Evolutionary conservation across 1,284 basidiomycete species (phyloP).

Genomic region (Flammula alnicola): DNA sequence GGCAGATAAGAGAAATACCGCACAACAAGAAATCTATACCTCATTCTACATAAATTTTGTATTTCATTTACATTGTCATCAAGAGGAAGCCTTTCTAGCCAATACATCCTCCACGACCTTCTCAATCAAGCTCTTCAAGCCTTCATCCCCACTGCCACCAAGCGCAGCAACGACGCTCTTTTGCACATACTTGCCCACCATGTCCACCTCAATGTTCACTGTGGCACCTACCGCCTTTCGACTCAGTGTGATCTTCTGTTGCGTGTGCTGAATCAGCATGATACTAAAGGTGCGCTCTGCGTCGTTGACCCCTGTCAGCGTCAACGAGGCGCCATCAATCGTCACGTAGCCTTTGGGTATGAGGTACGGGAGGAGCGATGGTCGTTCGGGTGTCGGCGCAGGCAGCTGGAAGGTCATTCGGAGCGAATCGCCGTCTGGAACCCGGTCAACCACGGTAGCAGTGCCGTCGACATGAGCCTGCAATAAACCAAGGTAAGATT

Average conservation of each 20-base stretch:
- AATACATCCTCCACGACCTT: constrained; percentile 73
- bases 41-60: constrained; percentile 1
- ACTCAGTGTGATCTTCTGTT: constrained; percentile 85
- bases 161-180: constrained; percentile 82
- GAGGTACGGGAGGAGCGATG: constrained; percentile 79
- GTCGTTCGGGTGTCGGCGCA: constrained; percentile 60
- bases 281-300: constrained; percentile 76
- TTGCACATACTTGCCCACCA: constrained; percentile 87
- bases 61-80: constrained; percentile 9
- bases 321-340: constrained; percentile 94
- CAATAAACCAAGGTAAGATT: constrained; percentile 6
- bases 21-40: too few relatives aligned
- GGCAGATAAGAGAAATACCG: not conserved
- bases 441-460: constrained; percentile 71
- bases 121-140: constrained; percentile 67
- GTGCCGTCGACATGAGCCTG: constrained; percentile 95
- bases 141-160: constrained; percentile 57
- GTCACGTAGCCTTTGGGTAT: constrained; percentile 98
- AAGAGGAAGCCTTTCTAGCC: constrained; percentile 47
- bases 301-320: constrained; percentile 86
- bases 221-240: constrained; percentile 77
- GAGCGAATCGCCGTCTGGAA: constrained; percentile 86
- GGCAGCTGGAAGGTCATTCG: constrained; percentile 82
- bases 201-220: constrained; percentile 96
- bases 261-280: constrained; percentile 96